Evolutionary conservation across 78 protist species (phyloP).

Genomic region (Carpediemonas membranifera): DNA sequence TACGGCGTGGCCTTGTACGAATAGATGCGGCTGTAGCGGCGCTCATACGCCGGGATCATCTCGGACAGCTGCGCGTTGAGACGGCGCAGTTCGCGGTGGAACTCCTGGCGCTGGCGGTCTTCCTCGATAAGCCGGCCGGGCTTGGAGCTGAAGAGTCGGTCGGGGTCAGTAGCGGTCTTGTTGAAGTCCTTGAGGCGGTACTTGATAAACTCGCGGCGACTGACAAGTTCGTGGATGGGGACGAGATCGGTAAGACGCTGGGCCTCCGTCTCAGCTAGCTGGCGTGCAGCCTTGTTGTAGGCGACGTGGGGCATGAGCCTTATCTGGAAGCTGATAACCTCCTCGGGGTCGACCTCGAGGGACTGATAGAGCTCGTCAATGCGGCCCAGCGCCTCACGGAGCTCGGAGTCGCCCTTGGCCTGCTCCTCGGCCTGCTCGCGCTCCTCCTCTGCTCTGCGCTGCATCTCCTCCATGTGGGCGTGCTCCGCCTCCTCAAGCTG

Average conservation of each 20-base stretch:
- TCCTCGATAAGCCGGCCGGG: slow-evolving; percentile 2
- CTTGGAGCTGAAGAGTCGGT: slow-evolving; percentile 5
- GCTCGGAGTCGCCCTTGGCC: background rate
- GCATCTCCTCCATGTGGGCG: background rate
- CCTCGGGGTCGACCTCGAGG: background rate
- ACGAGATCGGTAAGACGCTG: background rate
- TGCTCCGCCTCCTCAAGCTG: background rate
- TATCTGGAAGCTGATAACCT: background rate
- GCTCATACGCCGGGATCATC: too few species aligned
- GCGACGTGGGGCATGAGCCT: background rate
- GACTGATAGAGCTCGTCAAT: background rate
- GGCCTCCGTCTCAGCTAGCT: background rate
- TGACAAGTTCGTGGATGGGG: slow-evolving; percentile 4
- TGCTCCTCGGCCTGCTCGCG: background rate
- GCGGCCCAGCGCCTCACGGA: background rate
- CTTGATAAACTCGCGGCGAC: slow-evolving; percentile 12
- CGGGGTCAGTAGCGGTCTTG: slow-evolving; percentile 16
- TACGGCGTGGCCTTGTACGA: too few species aligned
- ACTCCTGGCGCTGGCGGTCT: slow-evolving; percentile 12
- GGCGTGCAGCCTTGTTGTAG: background rate
- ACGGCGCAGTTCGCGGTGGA: background rate
- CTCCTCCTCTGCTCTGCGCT: background rate
- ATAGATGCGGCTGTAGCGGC: too few species aligned
- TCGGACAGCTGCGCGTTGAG: too few species aligned
- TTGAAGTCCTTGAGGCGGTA: slow-evolving; percentile 10